Conservation (phyloP, 2,329 filamentous ascomycete genomes). For the Fulvia fulva region DNA sequence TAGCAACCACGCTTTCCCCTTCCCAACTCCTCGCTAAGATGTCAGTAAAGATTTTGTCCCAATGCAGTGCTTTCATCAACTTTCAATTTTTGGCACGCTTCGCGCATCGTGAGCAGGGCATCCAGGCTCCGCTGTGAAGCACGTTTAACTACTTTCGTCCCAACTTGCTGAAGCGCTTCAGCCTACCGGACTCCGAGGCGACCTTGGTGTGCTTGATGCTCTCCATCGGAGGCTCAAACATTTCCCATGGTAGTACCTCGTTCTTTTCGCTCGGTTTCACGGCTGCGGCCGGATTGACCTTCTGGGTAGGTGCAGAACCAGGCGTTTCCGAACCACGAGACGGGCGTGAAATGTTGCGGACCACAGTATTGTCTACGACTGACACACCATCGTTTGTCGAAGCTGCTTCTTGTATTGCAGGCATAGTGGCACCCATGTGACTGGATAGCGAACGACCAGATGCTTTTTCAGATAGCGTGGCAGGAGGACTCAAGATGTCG, state of each 20-base stretch:
- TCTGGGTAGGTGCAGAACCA: background rate
- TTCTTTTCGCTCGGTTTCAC: conserved; percentile 3
- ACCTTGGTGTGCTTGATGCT: background rate
- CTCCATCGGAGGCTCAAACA: conserved; percentile 12
- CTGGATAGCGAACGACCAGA: background rate
- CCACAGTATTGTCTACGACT: background rate
- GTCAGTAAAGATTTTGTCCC: background rate
- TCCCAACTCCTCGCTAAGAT: conserved; percentile 7
- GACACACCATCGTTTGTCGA: background rate
- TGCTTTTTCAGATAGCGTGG: background rate
- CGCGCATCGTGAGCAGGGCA: background rate
- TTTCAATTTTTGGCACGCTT: background rate
- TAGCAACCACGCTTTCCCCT: background rate
- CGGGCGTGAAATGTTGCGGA: background rate
- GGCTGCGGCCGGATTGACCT: background rate
- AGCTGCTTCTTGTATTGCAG: background rate
- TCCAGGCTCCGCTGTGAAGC: background rate
- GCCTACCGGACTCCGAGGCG: background rate
- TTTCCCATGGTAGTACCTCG: conserved; percentile 18
- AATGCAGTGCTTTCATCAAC: background rate
- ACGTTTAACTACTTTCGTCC: conserved; percentile 3
- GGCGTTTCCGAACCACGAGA: background rate
- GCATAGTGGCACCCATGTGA: background rate
- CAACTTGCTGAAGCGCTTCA: conserved; percentile 12
- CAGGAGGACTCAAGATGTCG: background rate